Evolutionary conservation across 1,284 basidiomycete species (phyloP), one percentile per base, ranked within the genome.

Genomic region (Cutaneotrichosporon cavernicola): DNA sequence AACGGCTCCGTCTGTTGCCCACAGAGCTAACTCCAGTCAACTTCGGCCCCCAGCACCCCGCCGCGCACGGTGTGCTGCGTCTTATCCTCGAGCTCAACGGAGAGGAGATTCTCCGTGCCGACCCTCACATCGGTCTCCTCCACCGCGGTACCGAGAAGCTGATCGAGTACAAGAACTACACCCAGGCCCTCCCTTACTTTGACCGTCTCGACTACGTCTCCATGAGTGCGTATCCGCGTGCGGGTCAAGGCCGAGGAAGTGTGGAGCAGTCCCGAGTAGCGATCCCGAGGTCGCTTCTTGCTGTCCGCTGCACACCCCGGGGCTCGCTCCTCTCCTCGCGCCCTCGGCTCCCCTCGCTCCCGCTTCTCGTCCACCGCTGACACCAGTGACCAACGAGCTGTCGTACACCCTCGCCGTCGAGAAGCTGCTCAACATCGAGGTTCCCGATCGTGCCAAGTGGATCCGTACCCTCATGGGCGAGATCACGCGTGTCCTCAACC

Each of bases 91-190:
- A 99, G 82, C 84, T 99, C 73, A 99, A 99, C 78, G 96, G 96
- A 70, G 96, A 99, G 81, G 91, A 94, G 82, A 92, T 96, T 72
- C 83, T 95, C 56, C 88, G 92, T 62, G 87, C 91, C 49, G 92
- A 96, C 80, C 91, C 92, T 31, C 96, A 99, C 76, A 89, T 99
- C 74, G 97, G 96, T 68, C 86, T 99, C 49, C 86, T 99, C 65
- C 96, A 99, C 82, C 89, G 97, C 74, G 96, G 95, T 46, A 99
- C 96, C 21, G 96, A 99, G 81, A 99, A 99, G 82, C 86, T 99
- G 62, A 99, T 98, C 75, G 96, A 99, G 83, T 97, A 96, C 86
- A 99, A 99, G 85, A 98, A 90, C 11, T 99, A 98, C 81, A 92
- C 89, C 16, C 97, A 98, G 84, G 96, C 96, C 2, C 84, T 97